These are phyloP conservation scores for Delonix regia DNA, from an alignment of 306 rosid species.

Conservation along the genomic window DNA sequence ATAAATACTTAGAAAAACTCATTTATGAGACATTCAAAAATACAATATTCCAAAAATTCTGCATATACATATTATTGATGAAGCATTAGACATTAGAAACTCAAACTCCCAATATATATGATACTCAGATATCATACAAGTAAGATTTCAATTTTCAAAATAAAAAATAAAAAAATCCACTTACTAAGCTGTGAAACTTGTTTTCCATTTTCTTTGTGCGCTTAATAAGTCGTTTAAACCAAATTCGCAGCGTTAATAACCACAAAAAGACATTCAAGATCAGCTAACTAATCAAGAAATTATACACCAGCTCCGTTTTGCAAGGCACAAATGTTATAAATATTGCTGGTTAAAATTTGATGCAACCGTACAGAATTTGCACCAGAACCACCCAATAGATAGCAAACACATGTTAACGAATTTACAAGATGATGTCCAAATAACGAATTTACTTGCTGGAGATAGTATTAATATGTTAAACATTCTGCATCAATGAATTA, in stretches of 20 bases:
- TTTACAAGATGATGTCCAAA: slow-evolving; percentile 47
- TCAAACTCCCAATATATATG: no score
- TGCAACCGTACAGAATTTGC: slow-evolving; percentile 22
- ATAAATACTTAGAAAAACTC: no score
- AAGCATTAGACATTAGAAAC: no score
- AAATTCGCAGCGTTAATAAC: background rate
- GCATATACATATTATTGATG: no score
- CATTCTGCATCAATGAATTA: slow-evolving; percentile 60
- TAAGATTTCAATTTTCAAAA: no score
- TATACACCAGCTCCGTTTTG: slow-evolving; percentile 22
- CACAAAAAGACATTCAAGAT: slow-evolving; percentile 12
- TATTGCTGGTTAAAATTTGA: slow-evolving; percentile 29
- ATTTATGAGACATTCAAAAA: no score
- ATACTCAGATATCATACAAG: no score
- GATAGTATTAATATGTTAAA: slow-evolving; percentile 36
- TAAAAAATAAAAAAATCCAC: no score
- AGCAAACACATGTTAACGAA: slow-evolving; percentile 27
- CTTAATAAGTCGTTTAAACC: background rate
- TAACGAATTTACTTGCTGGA: slow-evolving; percentile 44
- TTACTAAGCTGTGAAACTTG: no score
- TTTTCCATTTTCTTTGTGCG: background rate
- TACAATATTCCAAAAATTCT: no score
- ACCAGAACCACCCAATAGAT: slow-evolving; percentile 34
- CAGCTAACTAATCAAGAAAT: slow-evolving; percentile 17
- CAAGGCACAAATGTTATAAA: slow-evolving; percentile 15